Evolutionary conservation across 768 basidiomycete species (phyloP), one percentile per base, ranked within the genome.

Genomic region (Serendipita sp.): DNA sequence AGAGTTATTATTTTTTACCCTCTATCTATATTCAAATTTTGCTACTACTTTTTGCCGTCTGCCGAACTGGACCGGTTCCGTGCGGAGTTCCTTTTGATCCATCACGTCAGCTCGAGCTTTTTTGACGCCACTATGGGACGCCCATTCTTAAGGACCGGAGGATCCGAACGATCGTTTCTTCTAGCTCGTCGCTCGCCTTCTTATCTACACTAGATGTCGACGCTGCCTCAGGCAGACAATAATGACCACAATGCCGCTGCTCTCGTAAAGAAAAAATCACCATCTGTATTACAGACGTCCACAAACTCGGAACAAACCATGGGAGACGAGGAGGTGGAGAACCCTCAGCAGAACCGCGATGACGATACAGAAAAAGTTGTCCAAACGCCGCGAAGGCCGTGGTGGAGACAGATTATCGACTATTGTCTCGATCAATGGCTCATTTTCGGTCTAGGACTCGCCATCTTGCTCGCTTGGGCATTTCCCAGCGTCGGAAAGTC

Each of bases 401-500:
- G 64, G 34, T 51, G 64, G 44, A 13, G 38, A 5, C 5, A 41
- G 13, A 13, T 48, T 18, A n/a, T 66, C 64, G 35, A 28, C 23
- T 67, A 66, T 60, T 32, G 65, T 23, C 18, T 67, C 18, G 60
- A 65, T 7, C 66, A 67, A 48, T 71, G 72, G 72, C 71, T 72
- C 68, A 56, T 72, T 2, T 68, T 71, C 38, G 70, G 70, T 18
- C 65, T 72, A 15, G 72, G 68, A 1, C 56, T 72, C 13, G 66
- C 66, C 7, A 68, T 72, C 15, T 65, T 67, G 3, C 67, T 72
- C 32, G 71, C 71, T 0, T 71, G 70, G 69, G 56, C 38, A 13
- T 72, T 68, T 41, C 71, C 71, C 7, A 63, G 69, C 41, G 69
- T 72, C n/a, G 71, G 65, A 41, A 66, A 67, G 18, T 67, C 64